Conservation (phyloP, 1,284 basidiomycete genomes). For the Malassezia japonica region DNA sequence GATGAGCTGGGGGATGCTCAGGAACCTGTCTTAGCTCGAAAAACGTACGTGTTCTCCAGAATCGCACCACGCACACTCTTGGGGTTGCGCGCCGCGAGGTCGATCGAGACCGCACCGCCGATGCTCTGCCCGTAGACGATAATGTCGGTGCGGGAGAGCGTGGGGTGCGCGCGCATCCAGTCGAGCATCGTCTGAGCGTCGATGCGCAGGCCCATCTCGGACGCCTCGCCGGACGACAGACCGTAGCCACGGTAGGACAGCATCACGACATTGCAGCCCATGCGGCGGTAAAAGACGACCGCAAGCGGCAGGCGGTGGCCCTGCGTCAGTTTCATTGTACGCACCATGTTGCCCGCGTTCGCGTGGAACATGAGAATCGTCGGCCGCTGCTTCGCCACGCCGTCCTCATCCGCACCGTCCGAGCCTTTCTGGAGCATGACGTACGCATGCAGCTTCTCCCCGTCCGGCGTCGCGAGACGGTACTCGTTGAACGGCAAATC, state of each 20-base stretch:
- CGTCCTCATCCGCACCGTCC: slow-evolving; percentile 14
- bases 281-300: slow-evolving; percentile 68
- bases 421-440: slow-evolving; percentile 28
- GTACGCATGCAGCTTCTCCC: slow-evolving; percentile 30
- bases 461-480: slow-evolving; percentile 38
- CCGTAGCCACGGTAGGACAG: slow-evolving; percentile 85
- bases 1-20: slow-evolving; percentile 42
- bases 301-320: slow-evolving; percentile 81
- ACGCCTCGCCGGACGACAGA: slow-evolving; percentile 67
- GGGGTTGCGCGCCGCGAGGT: slow-evolving; percentile 71
- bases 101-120: slow-evolving; percentile 86
- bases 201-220: slow-evolving; percentile 65
- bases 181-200: slow-evolving; percentile 68
- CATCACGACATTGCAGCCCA: slow-evolving; percentile 81
- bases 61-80: slow-evolving; percentile 60
- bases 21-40: slow-evolving; percentile 20
- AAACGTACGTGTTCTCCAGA: slow-evolving; percentile 62
- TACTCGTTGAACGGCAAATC: slow-evolving; percentile 36
- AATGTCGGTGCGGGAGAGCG: slow-evolving; percentile 52
- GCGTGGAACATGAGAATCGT: slow-evolving; percentile 44
- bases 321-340: too few relatives aligned
- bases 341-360: slow-evolving; percentile 47
- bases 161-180: slow-evolving; percentile 62
- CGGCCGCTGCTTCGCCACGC: slow-evolving; percentile 22
- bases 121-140: slow-evolving; percentile 86